These are phyloP conservation scores for Suillus variegatus DNA, from an alignment of 768 basidiomycete species.

Conservation along the genomic window DNA sequence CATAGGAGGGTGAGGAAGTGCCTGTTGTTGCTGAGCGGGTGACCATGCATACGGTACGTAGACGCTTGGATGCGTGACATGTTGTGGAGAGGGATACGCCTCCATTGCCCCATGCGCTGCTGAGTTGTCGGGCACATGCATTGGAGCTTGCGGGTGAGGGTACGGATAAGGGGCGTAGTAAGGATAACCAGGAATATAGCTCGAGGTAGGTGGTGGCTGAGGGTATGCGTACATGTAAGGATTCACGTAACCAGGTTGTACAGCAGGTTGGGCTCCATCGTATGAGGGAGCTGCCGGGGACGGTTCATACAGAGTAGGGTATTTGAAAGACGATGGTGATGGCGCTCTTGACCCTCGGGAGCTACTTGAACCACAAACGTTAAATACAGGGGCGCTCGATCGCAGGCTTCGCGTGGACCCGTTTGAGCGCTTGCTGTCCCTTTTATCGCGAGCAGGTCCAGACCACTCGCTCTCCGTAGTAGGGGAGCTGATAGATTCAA, in stretches of 20 bases:
- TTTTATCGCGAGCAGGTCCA: constrained; percentile 57
- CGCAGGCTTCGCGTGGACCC: constrained; percentile 63
- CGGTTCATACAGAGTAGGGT: constrained; percentile 73
- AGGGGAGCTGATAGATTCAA: constrained; percentile 65
- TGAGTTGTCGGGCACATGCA: constrained; percentile 39
- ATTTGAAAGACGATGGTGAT: constrained; percentile 73
- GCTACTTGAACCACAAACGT: constrained; percentile 54
- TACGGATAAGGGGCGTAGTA: constrained; percentile 54
- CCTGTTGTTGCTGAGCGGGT: constrained; percentile 26
- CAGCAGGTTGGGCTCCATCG: constrained; percentile 32
- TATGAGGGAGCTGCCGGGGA: constrained; percentile 30
- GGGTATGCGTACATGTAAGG: constrained; percentile 44
- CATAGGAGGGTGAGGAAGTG: constrained; percentile 43
- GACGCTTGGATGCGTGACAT: constrained; percentile 31
- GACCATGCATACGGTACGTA: constrained; percentile 35
- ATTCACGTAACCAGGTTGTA: constrained; percentile 32
- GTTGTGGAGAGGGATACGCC: constrained; percentile 33
- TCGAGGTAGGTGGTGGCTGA: constrained; percentile 36
- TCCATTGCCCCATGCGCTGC: constrained; percentile 31
- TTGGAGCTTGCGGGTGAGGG: constrained; percentile 44
- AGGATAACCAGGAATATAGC: constrained; percentile 41
- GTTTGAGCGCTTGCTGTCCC: constrained; percentile 52
- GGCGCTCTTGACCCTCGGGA: constrained; percentile 74
- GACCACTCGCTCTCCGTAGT: constrained; percentile 86
- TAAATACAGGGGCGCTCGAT: constrained; percentile 50